Evolutionary conservation across 2,329 filamentous ascomycete genomes (phyloP), one percentile per base, ranked within the genome.

Genomic region (Immersiporthe knoxdaviesiana): DNA sequence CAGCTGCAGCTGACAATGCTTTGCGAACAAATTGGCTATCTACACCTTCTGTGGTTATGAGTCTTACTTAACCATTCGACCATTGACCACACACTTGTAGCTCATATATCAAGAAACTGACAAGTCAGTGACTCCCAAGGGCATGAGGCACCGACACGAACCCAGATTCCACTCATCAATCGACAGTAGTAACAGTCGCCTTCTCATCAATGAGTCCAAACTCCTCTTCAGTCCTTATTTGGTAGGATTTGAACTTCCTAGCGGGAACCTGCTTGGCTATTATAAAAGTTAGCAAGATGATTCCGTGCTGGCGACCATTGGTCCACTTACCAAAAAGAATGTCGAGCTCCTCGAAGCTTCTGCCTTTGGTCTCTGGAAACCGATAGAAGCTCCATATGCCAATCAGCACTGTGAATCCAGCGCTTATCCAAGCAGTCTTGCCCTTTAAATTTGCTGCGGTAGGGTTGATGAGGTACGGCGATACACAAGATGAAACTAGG

Each of bases 291-390:
- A 37, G 21, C 35, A 21, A 16, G 27, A n/a, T 18, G 1, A 44
- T 1, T 35, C 16, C 1, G 6, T 10, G 12, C 24, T 30, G 14
- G 14, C 5, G 32, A 27, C 14, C 37, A 4, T 30, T 30, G 8
- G n/a, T 32, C n/a, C 24, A 24, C 60, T 27, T 47, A 58, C 60
- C 60, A 27, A 68, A 68, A n/a, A 68, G 61, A 24, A 64, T 60
- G 30, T 68, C 66, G 2, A 68, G 30, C 39, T 68, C 66, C 35
- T 64, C 66, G 35, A 63, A 68, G 24, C 59, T 68, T 12, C 66
- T 52, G 12, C 50, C 61, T 27, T 44, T 59, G 1, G 61, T 68
- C 52, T 68, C 66, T 5, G 66, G 66, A 18, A 68, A 59, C 0
- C 61, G 61, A 37, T 37, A 68, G 21, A 41, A 68, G 50, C 44